Base-by-base conservation (phyloP, 2,329 filamentous ascomycete genomes). In the Fusarium cicatricum region DNA sequence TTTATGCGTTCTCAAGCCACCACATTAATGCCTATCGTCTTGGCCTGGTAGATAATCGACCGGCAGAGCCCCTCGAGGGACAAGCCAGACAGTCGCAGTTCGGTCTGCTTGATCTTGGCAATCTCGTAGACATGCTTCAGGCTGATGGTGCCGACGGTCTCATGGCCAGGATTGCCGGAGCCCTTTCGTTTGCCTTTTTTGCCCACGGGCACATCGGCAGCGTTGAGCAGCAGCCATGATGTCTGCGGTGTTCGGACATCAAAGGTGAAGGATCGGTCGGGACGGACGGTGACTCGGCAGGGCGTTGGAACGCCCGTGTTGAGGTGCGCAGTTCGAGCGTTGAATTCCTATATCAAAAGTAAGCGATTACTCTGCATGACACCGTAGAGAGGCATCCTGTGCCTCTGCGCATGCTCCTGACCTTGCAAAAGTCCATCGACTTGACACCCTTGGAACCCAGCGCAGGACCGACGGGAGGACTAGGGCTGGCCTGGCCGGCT, bases 381-480 rank as follows among this genome's bases (percentile, higher is more conserved):
- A 11, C 11, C 33, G 19, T n/a, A 31, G n/a, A 32, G 38, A 16
- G 26, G 44, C 32, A 15, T 17, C 17, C 9, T 41, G 11, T 14
- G 33, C 28, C 48, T 39, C 29, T 14, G 34, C 14, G 38, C n/a
- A 37, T 44, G 49, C 29, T 44, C 40, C 75, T 58, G 58, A 96
- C 94, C 85, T 98, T 98, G 87, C 95, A 98, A 76, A 98, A 99
- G 78, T 99, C 95, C 89, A 99, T 99, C 54, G 91, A 96, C 82
- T 99, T 99, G 60, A 99, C 90, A 82, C 95, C 95, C 82, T 97
- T 98, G 75, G 89, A 94, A 79, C 95, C 95, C 64, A 99, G 85
- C 48, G 95, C 95, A 54, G 95, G 95, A 82, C 95, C 95, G 70
- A 99, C 93, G 5, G 95, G 95, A 29, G 95, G 95, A 78, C 92